Conservation (phyloP, 345 rosid species). For the Psidium guajava region DNA sequence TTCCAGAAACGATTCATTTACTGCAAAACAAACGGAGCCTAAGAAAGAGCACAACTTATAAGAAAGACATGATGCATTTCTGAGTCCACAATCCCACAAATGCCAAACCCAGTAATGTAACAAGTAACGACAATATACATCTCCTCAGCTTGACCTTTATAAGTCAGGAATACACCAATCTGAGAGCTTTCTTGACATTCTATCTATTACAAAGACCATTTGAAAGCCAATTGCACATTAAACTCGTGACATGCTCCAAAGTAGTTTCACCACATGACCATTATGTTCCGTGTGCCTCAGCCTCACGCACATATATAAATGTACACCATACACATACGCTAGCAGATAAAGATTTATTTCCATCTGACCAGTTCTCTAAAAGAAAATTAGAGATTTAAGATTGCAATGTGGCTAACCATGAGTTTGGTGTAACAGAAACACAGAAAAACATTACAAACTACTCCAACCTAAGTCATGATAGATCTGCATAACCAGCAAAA, state of each 20-base stretch:
- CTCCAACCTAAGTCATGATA: not conserved
- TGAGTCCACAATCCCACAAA: not conserved
- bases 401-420: not conserved
- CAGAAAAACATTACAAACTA: not conserved
- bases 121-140: not conserved
- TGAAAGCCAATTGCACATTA: not conserved
- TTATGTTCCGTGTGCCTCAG: not conserved
- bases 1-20: no score
- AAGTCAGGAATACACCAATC: not conserved
- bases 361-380: not conserved
- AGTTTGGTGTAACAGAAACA: not conserved
- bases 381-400: not conserved
- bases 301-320: not conserved
- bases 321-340: not conserved
- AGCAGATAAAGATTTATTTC: not conserved
- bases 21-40: no score
- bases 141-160: not conserved
- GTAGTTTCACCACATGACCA: not conserved
- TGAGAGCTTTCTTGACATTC: not conserved
- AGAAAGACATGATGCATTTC: not conserved
- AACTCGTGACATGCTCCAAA: not conserved
- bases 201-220: not conserved
- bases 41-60: not conserved
- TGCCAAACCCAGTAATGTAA: not conserved
- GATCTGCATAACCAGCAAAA: not conserved